Evolutionary conservation across 257 asterid genomes (phyloP).

Genomic region (Avicennia marina): DNA sequence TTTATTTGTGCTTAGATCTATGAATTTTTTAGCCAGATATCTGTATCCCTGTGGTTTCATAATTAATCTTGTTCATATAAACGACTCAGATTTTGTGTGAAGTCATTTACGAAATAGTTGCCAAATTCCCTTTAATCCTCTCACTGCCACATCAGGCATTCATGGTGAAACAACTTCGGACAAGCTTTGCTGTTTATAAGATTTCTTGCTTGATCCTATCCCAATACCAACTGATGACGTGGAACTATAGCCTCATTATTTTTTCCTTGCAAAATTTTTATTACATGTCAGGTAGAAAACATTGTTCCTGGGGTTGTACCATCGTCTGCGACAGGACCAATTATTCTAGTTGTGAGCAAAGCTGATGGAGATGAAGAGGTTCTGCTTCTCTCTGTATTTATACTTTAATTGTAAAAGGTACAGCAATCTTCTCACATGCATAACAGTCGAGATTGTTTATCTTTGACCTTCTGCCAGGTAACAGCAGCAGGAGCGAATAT

Average conservation of each 20-base stretch:
- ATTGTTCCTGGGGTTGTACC: constrained; percentile 81
- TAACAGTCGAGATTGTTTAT: neutral
- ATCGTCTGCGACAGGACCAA: constrained; percentile 64
- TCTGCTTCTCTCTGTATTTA: neutral
- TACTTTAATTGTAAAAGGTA: neutral
- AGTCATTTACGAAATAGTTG: neutral
- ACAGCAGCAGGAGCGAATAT: constrained; percentile 81
- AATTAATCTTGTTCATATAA: neutral
- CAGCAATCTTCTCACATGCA: neutral
- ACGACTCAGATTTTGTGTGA: neutral
- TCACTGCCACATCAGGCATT: neutral
- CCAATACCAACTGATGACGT: too few relatives aligned
- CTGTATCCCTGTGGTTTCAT: neutral
- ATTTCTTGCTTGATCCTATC: too few relatives aligned
- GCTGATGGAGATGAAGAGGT: constrained; percentile 99
- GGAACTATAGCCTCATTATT: too few relatives aligned
- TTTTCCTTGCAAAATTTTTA: too few relatives aligned
- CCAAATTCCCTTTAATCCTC: neutral
- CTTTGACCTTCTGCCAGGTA: constrained; percentile 44
- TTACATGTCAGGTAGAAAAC: constrained; percentile 55
- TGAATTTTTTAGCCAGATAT: neutral
- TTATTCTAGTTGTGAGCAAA: constrained; percentile 80
- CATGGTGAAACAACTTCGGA: too few relatives aligned
- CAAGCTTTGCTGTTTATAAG: too few relatives aligned
- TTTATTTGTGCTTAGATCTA: neutral